phyloP scores from a whole-genome alignment of 1,139 yeast species.

The Hanseniaspora uvarum region DNA sequence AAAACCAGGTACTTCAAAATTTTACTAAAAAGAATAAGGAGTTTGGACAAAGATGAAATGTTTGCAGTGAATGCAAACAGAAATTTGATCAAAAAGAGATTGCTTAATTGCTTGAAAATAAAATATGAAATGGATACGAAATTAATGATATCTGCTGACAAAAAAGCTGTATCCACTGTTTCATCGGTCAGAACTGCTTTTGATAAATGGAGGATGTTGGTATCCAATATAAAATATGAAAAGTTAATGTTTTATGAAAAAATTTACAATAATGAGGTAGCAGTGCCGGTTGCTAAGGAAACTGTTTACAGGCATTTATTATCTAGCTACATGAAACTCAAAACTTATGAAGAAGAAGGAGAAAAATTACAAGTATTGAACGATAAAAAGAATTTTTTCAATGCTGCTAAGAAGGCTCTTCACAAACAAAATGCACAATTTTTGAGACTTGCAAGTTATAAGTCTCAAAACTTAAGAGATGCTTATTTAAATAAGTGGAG shows the following conservation, averaged over 20 bases:
- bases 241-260: not conserved
- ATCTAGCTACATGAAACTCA: not conserved
- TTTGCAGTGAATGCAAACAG: not conserved
- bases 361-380: not conserved
- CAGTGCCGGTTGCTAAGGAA: not conserved
- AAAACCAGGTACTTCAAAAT: not conserved
- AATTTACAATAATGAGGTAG: not conserved
- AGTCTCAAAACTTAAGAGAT: not conserved
- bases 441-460: not conserved
- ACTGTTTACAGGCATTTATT: not conserved
- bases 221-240: not conserved
- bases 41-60: not conserved
- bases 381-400: not conserved
- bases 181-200: not conserved
- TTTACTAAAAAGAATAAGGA: not conserved
- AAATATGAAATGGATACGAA: not conserved
- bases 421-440: too few species aligned
- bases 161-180: not conserved
- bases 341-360: not conserved
- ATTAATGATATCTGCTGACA: not conserved
- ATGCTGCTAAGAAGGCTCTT: not conserved
- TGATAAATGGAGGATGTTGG: not conserved
- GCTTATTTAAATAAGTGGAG: not conserved
- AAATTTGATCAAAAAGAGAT: not conserved
- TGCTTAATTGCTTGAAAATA: not conserved